Base-by-base conservation (phyloP, 2,329 filamentous ascomycete genomes). In the Exutisphaerella laricina region DNA sequence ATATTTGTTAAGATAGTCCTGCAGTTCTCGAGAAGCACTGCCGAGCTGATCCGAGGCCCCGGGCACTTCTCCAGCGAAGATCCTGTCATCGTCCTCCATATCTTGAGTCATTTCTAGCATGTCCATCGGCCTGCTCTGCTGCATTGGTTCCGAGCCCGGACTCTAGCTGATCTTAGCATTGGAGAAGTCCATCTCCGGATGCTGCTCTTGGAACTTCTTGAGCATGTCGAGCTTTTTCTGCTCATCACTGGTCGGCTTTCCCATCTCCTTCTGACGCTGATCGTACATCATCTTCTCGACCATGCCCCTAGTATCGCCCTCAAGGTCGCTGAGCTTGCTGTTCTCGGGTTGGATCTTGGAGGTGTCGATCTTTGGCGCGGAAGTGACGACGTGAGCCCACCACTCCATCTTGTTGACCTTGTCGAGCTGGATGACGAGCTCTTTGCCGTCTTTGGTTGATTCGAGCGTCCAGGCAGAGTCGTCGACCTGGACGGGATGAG, bases 281-380 rank as follows among this genome's bases (percentile, higher is more conserved):
- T 98, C 92, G 60, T 78, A 98, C 92, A 98, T 98, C 92, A 98
- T 98, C 79, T 98, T 98, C 80, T 98, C 92, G 32, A 98, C 92
- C 90, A 98, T 97, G 46, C 82, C 79, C 52, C 92, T 79, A 41
- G 92, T 98, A 74, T 94, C 85, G 48, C 92, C 92, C 62, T 97
- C 90, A 55, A 98, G 73, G 66, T 98, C 92, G 44, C 85, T 82
- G 60, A 98, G 74, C 66, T 88, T 94, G 63, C 84, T 89, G 64
- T 84, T 89, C 70, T 97, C 92, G 16, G 92, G 92, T 63, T 82
- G 79, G 68, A 98, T 97, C 73, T 95, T 96, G 58, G 83, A 82
- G 25, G 94, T 88, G 70, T 98, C 92, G 67, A 98, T 94, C 69
- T 84, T 85, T 51, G 92, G 92, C 3, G 89, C 90, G 5, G 72